Base-by-base conservation (phyloP, 2,329 filamentous ascomycete genomes). In the Fusarium agapanthi region DNA sequence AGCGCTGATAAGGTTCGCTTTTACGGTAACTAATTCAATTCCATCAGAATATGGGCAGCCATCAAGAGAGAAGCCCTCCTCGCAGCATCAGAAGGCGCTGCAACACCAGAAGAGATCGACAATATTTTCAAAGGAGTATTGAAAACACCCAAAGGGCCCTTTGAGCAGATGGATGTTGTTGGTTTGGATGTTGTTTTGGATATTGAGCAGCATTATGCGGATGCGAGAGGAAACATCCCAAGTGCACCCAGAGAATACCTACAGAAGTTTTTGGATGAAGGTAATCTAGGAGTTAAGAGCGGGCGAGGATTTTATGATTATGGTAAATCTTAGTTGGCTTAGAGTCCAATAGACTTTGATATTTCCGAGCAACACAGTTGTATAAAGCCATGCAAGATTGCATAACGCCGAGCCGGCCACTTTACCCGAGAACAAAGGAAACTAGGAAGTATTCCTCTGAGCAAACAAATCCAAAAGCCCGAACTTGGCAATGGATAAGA, bases 41-140 rank as follows among this genome's bases (percentile, higher is more conserved):
- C 7, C 13, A 3, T 26, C 24, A 80, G 79, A 14, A 80, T 80
- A 30, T 80, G 79, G 79, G 79, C 79, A 16, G 79, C 79, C 3
- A 80, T 80, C 30, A 80, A 80, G 26, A 61, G 79, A 53, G 79
- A 80, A 38, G 79, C 79, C 5, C 75, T 80, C 1, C 72, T 80
- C 8, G 70, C 79, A 2, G 79, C 79, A 10, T 74, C 79, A 14
- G 79, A 80, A 51, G 78, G 79, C 8, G 75, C 66, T 5, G 79
- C 78, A 13, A 78, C 77, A 6, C 79, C 79, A 1, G 67, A 78
- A 48, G 79, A 80, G 56, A 80, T 80, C 13, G 79, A 80, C 28
- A 70, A 71, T 32, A 79, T 80, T 13, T 80, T 80, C 62, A 76
- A 74, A 24, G 75, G 74, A 4, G 71, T 80, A 4, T 65, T 80